Evolutionary conservation across 306 rosid genomes (phyloP).

Genomic region (Canavalia ensiformis): DNA sequence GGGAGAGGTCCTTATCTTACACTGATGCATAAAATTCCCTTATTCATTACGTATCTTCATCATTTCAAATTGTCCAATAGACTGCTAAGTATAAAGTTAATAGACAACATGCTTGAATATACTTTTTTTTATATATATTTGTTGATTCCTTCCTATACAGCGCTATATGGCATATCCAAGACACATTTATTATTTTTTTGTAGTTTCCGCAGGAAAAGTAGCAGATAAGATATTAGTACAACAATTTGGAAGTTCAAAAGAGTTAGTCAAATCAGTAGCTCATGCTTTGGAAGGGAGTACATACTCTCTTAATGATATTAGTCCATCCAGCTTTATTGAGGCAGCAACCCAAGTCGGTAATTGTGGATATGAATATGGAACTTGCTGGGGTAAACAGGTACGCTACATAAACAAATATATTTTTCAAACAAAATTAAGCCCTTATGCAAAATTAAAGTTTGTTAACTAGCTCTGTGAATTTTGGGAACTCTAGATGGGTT

Average conservation of each 20-base stretch:
- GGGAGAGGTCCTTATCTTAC: constrained; percentile 34
- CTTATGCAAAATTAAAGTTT: not conserved
- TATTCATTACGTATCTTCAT: not conserved
- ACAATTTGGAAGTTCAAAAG: constrained; percentile 65
- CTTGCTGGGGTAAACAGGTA: constrained; percentile 73
- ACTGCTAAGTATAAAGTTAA: not conserved
- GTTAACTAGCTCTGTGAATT: not conserved
- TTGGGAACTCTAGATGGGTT: constrained; percentile 30
- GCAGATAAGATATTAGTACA: constrained; percentile 28
- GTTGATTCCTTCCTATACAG: too few relatives aligned
- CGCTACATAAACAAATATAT: not conserved
- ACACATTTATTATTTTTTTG: not conserved
- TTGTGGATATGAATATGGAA: constrained; percentile 62
- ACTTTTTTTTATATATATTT: too few relatives aligned
- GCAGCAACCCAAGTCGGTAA: constrained; percentile 59
- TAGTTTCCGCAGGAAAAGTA: constrained; percentile 47
- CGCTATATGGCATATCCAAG: not conserved
- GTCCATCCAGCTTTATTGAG: constrained; percentile 36
- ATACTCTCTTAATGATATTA: not conserved
- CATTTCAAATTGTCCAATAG: not conserved
- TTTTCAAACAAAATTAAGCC: not conserved
- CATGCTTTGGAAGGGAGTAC: constrained; percentile 52
- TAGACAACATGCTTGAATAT: not conserved
- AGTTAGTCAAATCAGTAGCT: constrained; percentile 54
- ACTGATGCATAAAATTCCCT: not conserved